Evolutionary conservation across 164 flowering plant species (phyloP).

Genomic region (Tetracentron sinense): DNA sequence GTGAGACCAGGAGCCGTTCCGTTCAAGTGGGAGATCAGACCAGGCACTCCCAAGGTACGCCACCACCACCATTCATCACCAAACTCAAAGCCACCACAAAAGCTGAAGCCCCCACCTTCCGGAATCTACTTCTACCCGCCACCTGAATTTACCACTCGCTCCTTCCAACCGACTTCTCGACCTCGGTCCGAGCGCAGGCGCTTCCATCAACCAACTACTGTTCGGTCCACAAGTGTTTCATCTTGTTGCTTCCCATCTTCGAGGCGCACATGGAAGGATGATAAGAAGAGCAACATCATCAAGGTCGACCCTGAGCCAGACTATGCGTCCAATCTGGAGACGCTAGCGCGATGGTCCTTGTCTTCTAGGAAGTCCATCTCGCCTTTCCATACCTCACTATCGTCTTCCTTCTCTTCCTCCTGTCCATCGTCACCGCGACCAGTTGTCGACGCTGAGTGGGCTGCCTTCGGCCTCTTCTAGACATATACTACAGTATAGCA

Average conservation of each 20-base stretch:
- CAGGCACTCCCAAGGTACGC: conserved; percentile 58
- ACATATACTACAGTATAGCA: neutral
- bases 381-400: conserved; percentile 31
- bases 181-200: conserved; percentile 31
- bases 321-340: conserved; percentile 32
- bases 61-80: conserved; percentile 12
- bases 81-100: conserved; percentile 14
- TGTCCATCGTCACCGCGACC: conserved; percentile 33
- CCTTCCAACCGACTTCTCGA: conserved; percentile 32
- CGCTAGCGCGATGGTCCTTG: conserved; percentile 41
- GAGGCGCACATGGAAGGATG: conserved; percentile 13
- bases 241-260: conserved; percentile 44
- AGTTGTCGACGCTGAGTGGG: conserved; percentile 52
- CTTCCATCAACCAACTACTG: conserved; percentile 10
- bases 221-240: conserved; percentile 20
- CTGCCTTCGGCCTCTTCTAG: conserved; percentile 54
- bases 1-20: conserved; percentile 63
- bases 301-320: conserved; percentile 22
- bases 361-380: conserved; percentile 43
- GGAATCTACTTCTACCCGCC: conserved; percentile 22
- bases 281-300: conserved; percentile 12
- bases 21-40: conserved; percentile 78
- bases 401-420: conserved; percentile 35
- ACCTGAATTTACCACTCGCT: conserved; percentile 23
- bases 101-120: conserved; percentile 48